These are phyloP conservation scores for Trypanosoma avium DNA, from an alignment of 208 protist species.

Conservation along the genomic window DNA sequence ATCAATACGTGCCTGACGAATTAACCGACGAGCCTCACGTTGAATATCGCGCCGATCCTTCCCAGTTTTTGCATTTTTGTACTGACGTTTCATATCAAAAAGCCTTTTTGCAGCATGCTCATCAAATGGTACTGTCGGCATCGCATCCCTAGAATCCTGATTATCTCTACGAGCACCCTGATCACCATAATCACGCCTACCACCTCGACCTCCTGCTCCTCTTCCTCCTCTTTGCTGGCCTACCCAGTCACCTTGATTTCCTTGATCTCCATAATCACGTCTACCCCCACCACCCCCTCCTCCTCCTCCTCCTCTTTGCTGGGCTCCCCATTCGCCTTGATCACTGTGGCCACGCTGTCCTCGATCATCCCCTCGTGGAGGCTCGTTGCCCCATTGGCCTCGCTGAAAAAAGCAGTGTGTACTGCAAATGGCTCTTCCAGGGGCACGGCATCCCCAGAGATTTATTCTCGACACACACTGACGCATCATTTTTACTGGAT, in stretches of 20 bases:
- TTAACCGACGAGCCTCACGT: conserved; percentile 48
- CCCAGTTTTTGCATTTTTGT: conserved; percentile 46
- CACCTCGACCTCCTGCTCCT: conserved; percentile 5
- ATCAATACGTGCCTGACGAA: conserved; percentile 61
- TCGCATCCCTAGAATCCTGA: neutral
- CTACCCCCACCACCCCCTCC: conserved; percentile 13
- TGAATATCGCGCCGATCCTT: conserved; percentile 53
- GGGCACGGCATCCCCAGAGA: neutral
- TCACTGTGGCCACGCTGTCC: conserved; percentile 5
- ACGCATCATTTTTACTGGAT: conserved; percentile 14
- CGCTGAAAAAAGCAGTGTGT: conserved; percentile 24
- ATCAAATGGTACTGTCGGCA: conserved; percentile 28
- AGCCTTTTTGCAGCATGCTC: conserved; percentile 50
- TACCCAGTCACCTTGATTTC: conserved; percentile 17
- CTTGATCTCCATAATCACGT: conserved; percentile 22
- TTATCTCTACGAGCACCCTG: conserved; percentile 7
- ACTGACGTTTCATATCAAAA: conserved; percentile 64
- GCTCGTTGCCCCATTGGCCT: conserved; percentile 21
- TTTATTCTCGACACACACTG: conserved; percentile 8
- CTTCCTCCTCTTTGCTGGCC: conserved; percentile 10
- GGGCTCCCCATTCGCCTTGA: conserved; percentile 10
- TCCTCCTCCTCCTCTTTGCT: conserved; percentile 13
- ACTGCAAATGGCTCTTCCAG: conserved; percentile 17
- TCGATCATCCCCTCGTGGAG: neutral
- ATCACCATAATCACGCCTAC: conserved; percentile 8